These are phyloP conservation scores for Gaeumannomyces tritici DNA, from an alignment of 2,329 filamentous ascomycete species.

Conservation along the genomic window DNA sequence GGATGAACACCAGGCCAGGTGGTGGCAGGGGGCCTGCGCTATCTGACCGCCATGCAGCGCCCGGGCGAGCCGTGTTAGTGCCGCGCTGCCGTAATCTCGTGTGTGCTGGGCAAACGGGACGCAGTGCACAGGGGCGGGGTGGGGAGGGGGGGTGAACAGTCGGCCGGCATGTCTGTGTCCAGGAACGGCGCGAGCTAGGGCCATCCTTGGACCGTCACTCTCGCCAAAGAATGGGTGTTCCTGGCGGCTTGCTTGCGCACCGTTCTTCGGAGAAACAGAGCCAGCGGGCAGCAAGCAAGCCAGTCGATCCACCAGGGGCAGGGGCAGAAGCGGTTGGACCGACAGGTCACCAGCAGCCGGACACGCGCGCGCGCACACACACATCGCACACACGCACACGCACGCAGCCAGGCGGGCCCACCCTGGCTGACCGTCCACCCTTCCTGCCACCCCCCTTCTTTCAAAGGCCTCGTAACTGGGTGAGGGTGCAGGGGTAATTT, in stretches of 20 bases:
- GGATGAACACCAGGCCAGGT: neutral
- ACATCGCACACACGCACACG: neutral
- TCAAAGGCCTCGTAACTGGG: neutral
- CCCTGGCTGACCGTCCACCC: neutral
- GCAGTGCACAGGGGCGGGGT: neutral
- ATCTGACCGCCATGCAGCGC: neutral
- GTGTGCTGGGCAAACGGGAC: neutral
- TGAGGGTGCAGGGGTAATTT: slow-evolving; percentile 1
- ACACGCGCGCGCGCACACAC: no score
- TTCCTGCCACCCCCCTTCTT: neutral
- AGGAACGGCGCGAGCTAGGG: neutral
- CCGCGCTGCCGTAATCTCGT: neutral
- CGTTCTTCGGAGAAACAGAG: neutral
- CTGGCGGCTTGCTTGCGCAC: neutral
- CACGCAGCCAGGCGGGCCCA: neutral
- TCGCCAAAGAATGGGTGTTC: neutral
- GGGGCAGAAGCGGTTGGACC: neutral
- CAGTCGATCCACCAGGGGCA: neutral
- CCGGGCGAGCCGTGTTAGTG: slow-evolving; percentile 1
- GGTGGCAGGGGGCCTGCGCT: neutral
- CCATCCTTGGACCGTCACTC: neutral
- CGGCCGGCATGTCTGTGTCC: neutral
- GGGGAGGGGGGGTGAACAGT: neutral
- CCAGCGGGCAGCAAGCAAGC: neutral
- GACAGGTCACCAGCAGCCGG: neutral